Evolutionary conservation across 805 yeast genomes (phyloP).

Genomic region (Wickerhamiella siamensis): DNA sequence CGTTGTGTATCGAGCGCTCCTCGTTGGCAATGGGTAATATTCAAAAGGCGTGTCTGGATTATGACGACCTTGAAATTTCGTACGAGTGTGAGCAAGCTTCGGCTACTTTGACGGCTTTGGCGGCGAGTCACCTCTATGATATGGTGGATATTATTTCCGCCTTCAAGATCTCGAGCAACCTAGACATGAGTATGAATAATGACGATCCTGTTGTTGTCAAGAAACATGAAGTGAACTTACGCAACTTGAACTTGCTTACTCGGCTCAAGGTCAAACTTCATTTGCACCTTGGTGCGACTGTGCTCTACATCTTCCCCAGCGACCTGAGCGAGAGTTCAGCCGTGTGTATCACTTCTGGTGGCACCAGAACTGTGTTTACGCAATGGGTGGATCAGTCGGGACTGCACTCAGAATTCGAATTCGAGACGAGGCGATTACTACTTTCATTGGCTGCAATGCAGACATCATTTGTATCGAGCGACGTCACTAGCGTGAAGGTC

Average conservation of each 20-base stretch:
- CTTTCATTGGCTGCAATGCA: background rate
- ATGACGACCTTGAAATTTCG: constrained; percentile 38
- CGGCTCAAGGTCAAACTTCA: constrained; percentile 40
- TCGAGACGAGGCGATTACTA: constrained; percentile 23
- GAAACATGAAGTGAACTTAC: background rate
- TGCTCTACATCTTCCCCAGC: constrained; percentile 64
- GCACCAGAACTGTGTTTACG: constrained; percentile 20
- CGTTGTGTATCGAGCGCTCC: constrained; percentile 37
- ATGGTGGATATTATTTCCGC: constrained; percentile 33
- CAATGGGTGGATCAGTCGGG: constrained; percentile 13
- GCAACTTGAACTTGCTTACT: background rate
- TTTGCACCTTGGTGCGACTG: constrained; percentile 41
- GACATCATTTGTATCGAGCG: background rate
- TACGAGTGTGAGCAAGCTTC: constrained; percentile 34
- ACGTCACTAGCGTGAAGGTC: background rate
- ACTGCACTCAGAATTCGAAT: constrained; percentile 41
- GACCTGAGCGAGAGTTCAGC: constrained; percentile 68
- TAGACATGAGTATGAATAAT: background rate
- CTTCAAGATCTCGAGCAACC: background rate
- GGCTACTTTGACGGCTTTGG: constrained; percentile 63
- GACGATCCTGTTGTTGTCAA: background rate
- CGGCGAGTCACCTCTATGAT: constrained; percentile 72
- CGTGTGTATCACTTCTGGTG: constrained; percentile 30
- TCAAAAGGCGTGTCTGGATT: constrained; percentile 23
- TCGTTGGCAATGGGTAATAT: constrained; percentile 54